phyloP scores from a whole-genome alignment of 2,329 filamentous ascomycete species.

The Clathrospora elynae region DNA sequence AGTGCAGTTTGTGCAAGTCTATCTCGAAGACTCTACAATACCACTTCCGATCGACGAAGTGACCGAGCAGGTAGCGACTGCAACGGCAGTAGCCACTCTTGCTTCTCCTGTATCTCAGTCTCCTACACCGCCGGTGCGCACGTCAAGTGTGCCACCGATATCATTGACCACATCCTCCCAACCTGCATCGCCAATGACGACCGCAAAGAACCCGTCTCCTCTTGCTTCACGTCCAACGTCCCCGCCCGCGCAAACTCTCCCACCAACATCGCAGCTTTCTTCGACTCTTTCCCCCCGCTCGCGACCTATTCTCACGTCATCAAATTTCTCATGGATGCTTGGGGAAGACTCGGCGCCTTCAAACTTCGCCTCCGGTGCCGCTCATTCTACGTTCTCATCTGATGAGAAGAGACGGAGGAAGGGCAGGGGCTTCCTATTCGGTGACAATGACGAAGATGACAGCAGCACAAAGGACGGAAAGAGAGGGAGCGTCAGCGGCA shows the following conservation, averaged over 20 bases:
- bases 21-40: conserved; percentile 54
- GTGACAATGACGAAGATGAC: conserved; percentile 48
- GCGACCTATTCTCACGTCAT: conserved; percentile 71
- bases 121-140: conserved; percentile 24
- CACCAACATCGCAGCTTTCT: conserved; percentile 19
- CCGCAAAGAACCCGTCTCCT: conserved; percentile 12
- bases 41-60: conserved; percentile 50
- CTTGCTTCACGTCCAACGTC: conserved; percentile 23
- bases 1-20: conserved; percentile 58
- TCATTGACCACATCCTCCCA: conserved; percentile 14
- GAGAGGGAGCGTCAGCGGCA: conserved; percentile 30
- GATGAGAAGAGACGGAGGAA: conserved; percentile 46
- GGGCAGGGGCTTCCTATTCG: conserved; percentile 49
- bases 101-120: conserved; percentile 25
- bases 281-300: conserved; percentile 50
- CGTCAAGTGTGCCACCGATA: conserved; percentile 29
- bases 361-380: conserved; percentile 42
- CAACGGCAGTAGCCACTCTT: conserved; percentile 27
- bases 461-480: conserved; percentile 22
- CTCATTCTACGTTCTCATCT: conserved; percentile 42
- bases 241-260: conserved; percentile 14
- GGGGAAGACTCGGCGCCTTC: conserved; percentile 44
- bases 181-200: conserved; percentile 6
- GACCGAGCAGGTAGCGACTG: conserved; percentile 33
- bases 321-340: conserved; percentile 81